A percentile compares a stretch with the other conserved stretches of the same genome.
phyloP scores from a whole-genome alignment of 129 eudicot species.

The Flaveria sonorensis region DNA sequence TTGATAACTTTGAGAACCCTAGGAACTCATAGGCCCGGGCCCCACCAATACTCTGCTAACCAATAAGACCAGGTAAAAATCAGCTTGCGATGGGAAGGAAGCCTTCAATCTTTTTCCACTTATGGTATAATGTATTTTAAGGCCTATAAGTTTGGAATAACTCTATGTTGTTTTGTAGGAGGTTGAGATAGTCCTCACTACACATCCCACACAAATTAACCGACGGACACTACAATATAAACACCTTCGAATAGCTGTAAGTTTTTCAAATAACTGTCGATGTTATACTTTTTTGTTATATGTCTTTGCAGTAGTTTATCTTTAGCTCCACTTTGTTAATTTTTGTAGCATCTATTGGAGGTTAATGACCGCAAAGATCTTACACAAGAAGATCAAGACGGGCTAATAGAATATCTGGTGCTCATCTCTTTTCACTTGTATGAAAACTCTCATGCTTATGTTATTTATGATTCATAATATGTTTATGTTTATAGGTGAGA shows the following conservation, averaged over 20 bases:
- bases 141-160: not conserved
- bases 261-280: constrained; percentile 10
- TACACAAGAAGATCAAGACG: constrained; percentile 82
- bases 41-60: not conserved
- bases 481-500: constrained; percentile 60
- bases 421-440: constrained; percentile 2
- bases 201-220: constrained; percentile 98
- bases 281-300: not conserved
- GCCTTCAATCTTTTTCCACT: not conserved
- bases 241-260: constrained; percentile 83
- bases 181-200: constrained; percentile 96
- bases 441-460: not conserved
- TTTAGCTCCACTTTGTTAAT: not conserved
- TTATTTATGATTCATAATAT: constrained; percentile 12
- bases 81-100: not conserved
- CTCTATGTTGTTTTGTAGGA: constrained; percentile 41
- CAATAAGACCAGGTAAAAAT: not conserved
- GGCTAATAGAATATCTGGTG: constrained; percentile 95
- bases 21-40: not conserved
- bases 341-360: constrained; percentile 84
- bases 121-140: not conserved
- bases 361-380: constrained; percentile 85
- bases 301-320: not conserved
- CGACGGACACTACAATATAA: constrained; percentile 91
- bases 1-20: not conserved